phyloP scores from a whole-genome alignment of 106 monocot genomes.

The Dioscorea dumetorum region DNA sequence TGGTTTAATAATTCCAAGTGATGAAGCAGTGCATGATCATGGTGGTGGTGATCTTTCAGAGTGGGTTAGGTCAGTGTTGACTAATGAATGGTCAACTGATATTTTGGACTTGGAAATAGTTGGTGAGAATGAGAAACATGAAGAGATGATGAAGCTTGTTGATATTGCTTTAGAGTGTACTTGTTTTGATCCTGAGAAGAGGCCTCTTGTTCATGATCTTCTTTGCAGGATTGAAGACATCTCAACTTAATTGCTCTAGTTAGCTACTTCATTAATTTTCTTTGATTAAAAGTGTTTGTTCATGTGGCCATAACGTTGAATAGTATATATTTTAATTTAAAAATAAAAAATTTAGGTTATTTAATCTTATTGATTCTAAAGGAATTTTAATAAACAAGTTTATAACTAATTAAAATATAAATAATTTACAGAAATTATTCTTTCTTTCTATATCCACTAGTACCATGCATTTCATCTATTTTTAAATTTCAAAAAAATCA shows the following conservation, averaged over 20 bases:
- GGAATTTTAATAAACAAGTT: too few species aligned
- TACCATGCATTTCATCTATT: too few species aligned
- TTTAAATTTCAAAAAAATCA: too few species aligned
- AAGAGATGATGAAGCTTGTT: constrained; percentile 42
- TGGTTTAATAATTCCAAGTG: constrained; percentile 18
- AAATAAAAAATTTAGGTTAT: too few species aligned
- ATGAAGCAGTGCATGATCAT: background rate
- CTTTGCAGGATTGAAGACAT: constrained; percentile 44
- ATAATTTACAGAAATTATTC: too few species aligned
- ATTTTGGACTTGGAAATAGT: constrained; percentile 48
- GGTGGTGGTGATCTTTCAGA: constrained; percentile 13
- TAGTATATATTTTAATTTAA: too few species aligned
- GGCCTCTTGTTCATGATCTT: constrained; percentile 28
- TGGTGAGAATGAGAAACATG: constrained; percentile 23
- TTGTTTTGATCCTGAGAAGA: constrained; percentile 24
- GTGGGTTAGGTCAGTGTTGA: constrained; percentile 30
- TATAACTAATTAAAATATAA: too few species aligned
- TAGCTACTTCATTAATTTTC: too few species aligned
- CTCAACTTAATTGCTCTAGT: background rate
- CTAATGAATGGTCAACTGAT: constrained; percentile 38
- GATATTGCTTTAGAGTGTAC: constrained; percentile 43
- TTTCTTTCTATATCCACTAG: too few species aligned
- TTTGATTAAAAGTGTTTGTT: too few species aligned
- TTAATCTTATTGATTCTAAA: too few species aligned
- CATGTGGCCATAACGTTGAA: too few species aligned